Percentiles rank a stretch among this genome's conserved stretches.
phyloP scores from a whole-genome alignment of 129 eudicot genomes.

The Flaveria bidentis region DNA sequence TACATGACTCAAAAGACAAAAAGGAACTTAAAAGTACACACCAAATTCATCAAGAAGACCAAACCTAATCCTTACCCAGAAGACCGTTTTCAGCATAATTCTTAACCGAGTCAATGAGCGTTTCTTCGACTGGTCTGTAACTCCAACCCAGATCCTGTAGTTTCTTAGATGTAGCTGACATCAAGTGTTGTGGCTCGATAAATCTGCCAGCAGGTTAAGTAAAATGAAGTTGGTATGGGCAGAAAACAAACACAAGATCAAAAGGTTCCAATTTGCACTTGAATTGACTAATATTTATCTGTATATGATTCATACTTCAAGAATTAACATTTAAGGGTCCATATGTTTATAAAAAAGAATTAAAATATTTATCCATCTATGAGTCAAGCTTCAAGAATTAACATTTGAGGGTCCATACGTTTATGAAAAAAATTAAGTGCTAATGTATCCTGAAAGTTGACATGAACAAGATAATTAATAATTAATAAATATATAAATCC shows the following conservation, averaged over 20 bases:
- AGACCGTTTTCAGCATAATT: slow-evolving; percentile 56
- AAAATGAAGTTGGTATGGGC: slow-evolving; percentile 2
- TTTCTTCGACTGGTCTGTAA: slow-evolving; percentile 73
- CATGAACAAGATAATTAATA: background rate
- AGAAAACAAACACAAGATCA: too few relatives aligned
- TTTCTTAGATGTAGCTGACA: slow-evolving; percentile 47
- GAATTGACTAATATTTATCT: too few relatives aligned
- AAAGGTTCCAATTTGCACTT: too few relatives aligned
- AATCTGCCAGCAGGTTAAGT: slow-evolving; percentile 44
- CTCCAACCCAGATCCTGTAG: slow-evolving; percentile 73
- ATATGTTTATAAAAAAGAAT: too few relatives aligned
- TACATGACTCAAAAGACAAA: background rate
- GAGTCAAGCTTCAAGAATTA: too few relatives aligned
- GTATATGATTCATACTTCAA: too few relatives aligned
- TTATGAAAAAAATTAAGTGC: background rate
- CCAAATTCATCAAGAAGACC: background rate
- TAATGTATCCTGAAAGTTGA: background rate
- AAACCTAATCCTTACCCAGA: slow-evolving; percentile 27
- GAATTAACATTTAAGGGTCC: too few relatives aligned
- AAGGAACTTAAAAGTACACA: background rate
- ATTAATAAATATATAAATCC: background rate
- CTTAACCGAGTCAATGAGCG: slow-evolving; percentile 65
- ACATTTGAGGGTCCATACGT: too few relatives aligned
- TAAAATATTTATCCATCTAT: too few relatives aligned
- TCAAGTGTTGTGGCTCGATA: slow-evolving; percentile 39